Base-by-base conservation (phyloP, 2,329 filamentous ascomycete species). In the Blastomyces percursus region DNA sequence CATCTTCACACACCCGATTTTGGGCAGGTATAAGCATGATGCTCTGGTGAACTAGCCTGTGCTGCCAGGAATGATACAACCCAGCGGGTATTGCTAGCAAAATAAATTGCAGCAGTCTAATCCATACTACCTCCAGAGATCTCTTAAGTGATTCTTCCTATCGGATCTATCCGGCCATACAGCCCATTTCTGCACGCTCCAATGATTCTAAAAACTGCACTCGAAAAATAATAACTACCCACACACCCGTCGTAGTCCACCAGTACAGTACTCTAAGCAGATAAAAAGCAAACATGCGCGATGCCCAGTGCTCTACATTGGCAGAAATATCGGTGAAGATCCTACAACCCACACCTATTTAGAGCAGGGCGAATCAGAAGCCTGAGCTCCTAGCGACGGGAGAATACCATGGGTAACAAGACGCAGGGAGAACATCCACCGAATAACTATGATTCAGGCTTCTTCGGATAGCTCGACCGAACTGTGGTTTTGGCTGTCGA, bases 381-480 rank as follows among this genome's bases (percentile, higher is more conserved):
- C 38, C 38, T 12, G 44, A 27, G 21, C n/a, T 58, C 40, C 55
- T 44, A 27, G 35, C 21, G n/a, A 58, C 55, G 35, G 55, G 55
- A 58, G 55, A 58, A 58, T 44, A 58, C 55, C 55, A 44, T 58
- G 55, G 55, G 55, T 58, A 44, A n/a, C 21, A 44, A 46, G 55
- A 24, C 30, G 55, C 55, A 58, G 38, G 38, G 55, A 44, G 38
- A 16, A 21, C 21, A 14, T 2, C 16, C 52, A 55, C 19, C 8
- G 32, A 55, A 55, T 52, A 32, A 6, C 30, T 32, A 32, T n/a
- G 19, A 58, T 58, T 58, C 38, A 44, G 46, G 55, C 55, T 46
- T 58, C 55, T 9, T 58, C 55, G 55, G 55, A 44, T 44, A 58
- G 19, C n/a, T 42, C 21, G 55, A 19, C 38, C 55, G 38, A 58